phyloP scores from a whole-genome alignment of 2,329 filamentous ascomycete genomes.

The Capronia epimyces region DNA sequence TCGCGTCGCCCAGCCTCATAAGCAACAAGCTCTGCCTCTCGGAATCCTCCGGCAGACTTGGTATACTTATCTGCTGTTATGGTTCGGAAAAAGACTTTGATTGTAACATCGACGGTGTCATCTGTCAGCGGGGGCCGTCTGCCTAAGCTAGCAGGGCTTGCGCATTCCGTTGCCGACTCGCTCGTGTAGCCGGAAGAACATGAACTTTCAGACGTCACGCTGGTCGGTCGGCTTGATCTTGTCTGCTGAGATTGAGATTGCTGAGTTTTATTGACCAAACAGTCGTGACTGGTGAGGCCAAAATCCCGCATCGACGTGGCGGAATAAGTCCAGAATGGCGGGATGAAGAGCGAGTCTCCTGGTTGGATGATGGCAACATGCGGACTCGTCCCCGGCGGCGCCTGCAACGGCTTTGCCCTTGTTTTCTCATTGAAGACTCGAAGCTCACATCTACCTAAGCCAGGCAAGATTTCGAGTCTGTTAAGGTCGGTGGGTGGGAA shows the following conservation, averaged over 20 bases:
- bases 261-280: background rate
- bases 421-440: slow-evolving; percentile 53
- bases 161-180: background rate
- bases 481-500: slow-evolving; percentile 73
- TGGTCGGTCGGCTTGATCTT: background rate
- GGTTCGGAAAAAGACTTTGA: slow-evolving; percentile 81
- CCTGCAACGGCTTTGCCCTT: slow-evolving; percentile 39
- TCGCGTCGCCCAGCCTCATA: slow-evolving; percentile 72
- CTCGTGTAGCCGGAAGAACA: background rate
- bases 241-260: background rate
- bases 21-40: slow-evolving; percentile 73
- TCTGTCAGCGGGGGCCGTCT: background rate
- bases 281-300: background rate
- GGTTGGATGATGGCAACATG: slow-evolving; percentile 60
- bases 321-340: slow-evolving; percentile 64
- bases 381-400: slow-evolving; percentile 61
- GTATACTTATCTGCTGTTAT: slow-evolving; percentile 60
- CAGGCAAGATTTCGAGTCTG: slow-evolving; percentile 64
- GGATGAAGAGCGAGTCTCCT: slow-evolving; percentile 74
- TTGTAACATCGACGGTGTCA: slow-evolving; percentile 57
- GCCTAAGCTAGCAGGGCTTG: background rate
- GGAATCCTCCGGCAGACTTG: slow-evolving; percentile 72
- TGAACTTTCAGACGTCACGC: background rate
- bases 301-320: background rate
- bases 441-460: slow-evolving; percentile 57